phyloP scores from a whole-genome alignment of 192 early-diverging fungal genomes.

The Thoreauomyces humboldtii region DNA sequence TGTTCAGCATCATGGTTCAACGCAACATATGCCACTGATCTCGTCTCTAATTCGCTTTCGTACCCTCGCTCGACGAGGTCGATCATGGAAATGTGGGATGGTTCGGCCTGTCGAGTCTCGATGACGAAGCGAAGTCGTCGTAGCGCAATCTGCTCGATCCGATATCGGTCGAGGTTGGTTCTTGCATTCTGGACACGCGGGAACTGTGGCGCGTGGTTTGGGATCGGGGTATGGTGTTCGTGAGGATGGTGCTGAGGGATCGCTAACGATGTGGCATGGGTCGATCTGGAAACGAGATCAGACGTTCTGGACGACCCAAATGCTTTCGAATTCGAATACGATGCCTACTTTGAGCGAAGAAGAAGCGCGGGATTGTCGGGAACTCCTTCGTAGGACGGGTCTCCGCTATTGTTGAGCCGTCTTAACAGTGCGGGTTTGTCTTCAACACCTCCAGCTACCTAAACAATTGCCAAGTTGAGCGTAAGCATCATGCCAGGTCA shows the following conservation, averaged over 20 bases:
- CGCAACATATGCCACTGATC: not conserved
- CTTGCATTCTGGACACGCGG: conserved; percentile 33
- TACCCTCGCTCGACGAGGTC: conserved; percentile 45
- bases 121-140: conserved; percentile 44
- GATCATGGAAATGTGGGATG: conserved; percentile 40
- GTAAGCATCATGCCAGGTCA: too few relatives aligned
- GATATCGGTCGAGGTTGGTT: conserved; percentile 36
- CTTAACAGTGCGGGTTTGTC: not conserved
- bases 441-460: too few relatives aligned
- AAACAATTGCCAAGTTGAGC: too few relatives aligned
- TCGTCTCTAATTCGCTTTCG: not conserved
- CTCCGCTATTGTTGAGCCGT: not conserved
- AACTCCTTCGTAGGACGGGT: too few relatives aligned
- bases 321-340: too few relatives aligned
- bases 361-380: not conserved
- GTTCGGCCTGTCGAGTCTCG: conserved; percentile 39
- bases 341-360: not conserved
- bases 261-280: not conserved
- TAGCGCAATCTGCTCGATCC: conserved; percentile 47
- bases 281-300: not conserved
- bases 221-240: conserved; percentile 8
- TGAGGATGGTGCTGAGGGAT: not conserved
- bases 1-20: too few relatives aligned
- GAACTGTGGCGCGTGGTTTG: conserved; percentile 3
- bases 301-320: too few relatives aligned